Evolutionary conservation across 345 rosid genomes (phyloP), one percentile per base, ranked within the genome.

Genomic region (Aegle marmelos): DNA sequence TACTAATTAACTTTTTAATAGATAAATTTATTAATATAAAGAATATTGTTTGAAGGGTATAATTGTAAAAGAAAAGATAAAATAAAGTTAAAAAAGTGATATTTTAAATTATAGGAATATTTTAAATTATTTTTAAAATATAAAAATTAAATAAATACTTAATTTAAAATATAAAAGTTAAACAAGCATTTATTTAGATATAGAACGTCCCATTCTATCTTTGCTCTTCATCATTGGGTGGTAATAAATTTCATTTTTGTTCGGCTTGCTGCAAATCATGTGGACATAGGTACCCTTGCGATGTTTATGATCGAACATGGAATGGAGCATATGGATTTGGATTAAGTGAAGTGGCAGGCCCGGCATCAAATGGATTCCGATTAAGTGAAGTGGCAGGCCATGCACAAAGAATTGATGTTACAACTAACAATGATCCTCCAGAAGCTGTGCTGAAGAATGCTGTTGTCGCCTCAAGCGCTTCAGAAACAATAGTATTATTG

Each of bases 221-320:
- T 45, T 13, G 13, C 50, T 13, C 50, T 45, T 3, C 50, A 4
- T 45, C 17, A 13, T 45, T 45, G 16, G 4, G 11, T 41, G 16
- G 50, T 41, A 13, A 53, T 2, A 5, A 53, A 53, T 17, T 22
- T 16, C 57, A 1, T 53, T 16, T 17, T 16, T 53, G 7, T 53
- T 17, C 0, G 57, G 22, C 22, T 14, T 53, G 7, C 33, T 72
- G 28, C 1, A 24, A 22, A 36, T 66, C 45, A 34, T 9, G 27
- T 9, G n/a, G 1, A 39, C 22, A 5, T 57, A 77, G 77, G 77
- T 63, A 73, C 36, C 79, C 79, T 4, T 24, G 4, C 11, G 83
- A 83, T 53, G 27, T 21, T 10, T 80, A 80, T 22, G 86, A 78
- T 68, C 74, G 86, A 50, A 59, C 78, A 33, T 78, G 83, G 75